Conservation (phyloP, 2,329 filamentous ascomycete genomes). For the Hymenoscyphus salicellus region DNA sequence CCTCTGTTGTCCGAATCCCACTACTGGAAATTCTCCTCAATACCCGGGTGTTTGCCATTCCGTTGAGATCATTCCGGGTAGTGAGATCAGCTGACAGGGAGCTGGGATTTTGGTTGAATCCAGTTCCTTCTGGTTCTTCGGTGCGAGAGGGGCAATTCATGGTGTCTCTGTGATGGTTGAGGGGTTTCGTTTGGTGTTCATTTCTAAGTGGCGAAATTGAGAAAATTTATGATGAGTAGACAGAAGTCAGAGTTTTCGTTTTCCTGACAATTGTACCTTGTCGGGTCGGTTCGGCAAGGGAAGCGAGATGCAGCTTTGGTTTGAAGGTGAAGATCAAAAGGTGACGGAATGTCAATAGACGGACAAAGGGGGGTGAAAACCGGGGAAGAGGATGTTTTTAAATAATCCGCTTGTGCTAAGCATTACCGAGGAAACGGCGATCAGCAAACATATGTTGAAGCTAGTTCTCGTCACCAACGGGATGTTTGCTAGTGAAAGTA, state of each 20-base stretch:
- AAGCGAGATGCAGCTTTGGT: neutral
- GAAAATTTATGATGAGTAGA: neutral
- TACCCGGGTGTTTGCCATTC: conserved; percentile 56
- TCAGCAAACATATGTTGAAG: too few relatives aligned
- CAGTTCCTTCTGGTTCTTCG: conserved; percentile 52
- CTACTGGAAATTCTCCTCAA: conserved; percentile 44
- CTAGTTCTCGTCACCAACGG: too few relatives aligned
- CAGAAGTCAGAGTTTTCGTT: neutral
- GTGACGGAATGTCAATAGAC: too few relatives aligned
- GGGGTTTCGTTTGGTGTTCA: neutral
- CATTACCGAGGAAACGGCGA: too few relatives aligned
- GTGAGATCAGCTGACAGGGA: conserved; percentile 57
- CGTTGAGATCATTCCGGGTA: conserved; percentile 60
- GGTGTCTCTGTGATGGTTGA: conserved; percentile 11
- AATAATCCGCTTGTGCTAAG: neutral
- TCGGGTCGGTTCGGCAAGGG: neutral
- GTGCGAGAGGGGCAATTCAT: conserved; percentile 67
- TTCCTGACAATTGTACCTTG: neutral
- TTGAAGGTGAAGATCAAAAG: neutral
- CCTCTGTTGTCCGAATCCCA: conserved; percentile 32
- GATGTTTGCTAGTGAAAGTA: too few relatives aligned
- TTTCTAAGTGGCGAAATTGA: neutral
- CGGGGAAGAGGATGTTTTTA: neutral
- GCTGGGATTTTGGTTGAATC: conserved; percentile 61
- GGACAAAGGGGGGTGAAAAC: neutral